phyloP scores from a whole-genome alignment of 371 early-diverging fungal species.

The Polyrhizophydium stewartii region DNA sequence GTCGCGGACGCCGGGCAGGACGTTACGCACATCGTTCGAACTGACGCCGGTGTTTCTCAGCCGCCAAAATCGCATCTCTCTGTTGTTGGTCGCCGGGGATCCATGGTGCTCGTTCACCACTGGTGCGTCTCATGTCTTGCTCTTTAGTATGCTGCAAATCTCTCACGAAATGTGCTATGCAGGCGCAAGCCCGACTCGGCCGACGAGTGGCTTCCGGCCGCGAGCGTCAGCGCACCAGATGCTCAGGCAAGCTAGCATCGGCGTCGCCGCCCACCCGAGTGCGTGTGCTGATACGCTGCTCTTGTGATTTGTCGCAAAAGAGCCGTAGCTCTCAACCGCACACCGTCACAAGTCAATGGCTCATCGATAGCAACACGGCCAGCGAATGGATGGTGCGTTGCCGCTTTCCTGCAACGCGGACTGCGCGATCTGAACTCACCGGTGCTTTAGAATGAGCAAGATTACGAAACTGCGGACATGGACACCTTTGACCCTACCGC shows the following conservation, averaged over 20 bases:
- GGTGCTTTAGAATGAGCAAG: not conserved
- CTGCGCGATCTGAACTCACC: not conserved
- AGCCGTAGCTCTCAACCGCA: not conserved
- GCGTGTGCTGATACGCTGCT: too few species aligned
- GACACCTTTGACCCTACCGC: not conserved
- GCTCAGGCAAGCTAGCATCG: too few species aligned
- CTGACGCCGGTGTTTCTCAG: too few species aligned
- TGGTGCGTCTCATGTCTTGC: too few species aligned
- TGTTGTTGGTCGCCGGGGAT: too few species aligned
- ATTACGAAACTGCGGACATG: not conserved
- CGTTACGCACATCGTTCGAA: too few species aligned
- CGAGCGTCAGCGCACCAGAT: not conserved
- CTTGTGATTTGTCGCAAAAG: not conserved
- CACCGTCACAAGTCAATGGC: not conserved
- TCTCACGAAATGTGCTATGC: too few species aligned
- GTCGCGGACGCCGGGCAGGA: too few species aligned
- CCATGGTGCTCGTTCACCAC: too few species aligned
- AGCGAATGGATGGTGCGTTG: not conserved
- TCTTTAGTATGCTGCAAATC: too few species aligned
- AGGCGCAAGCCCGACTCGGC: not conserved
- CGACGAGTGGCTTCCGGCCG: not conserved
- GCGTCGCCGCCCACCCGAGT: too few species aligned
- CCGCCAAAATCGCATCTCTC: too few species aligned
- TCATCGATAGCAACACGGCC: not conserved
- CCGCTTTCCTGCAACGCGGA: not conserved